Base-by-base conservation (phyloP, 1,284 basidiomycete species). In the Cystobasidium pallidum region DNA sequence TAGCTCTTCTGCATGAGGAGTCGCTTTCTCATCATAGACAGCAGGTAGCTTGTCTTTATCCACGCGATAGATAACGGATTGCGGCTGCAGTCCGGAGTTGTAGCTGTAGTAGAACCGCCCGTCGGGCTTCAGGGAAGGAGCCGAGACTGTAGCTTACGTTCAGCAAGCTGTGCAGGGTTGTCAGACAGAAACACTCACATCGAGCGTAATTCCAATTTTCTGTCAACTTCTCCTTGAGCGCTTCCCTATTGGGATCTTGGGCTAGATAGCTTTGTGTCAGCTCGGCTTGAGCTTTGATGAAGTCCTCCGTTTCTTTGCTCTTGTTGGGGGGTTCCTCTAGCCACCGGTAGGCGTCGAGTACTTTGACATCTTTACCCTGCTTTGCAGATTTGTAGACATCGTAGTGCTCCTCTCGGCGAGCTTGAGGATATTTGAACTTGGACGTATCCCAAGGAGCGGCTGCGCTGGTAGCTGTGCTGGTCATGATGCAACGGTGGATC, bases 381-480 rank as follows among this genome's bases (percentile, higher is more conserved):
- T 81, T 80, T 76, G 86, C 85, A 79, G 87, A 89, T 79, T 88
- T 85, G 82, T 89, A 91, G 24, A 84, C 81, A 80, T 91, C 89
- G 65, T 87, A 82, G 78, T 88, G 86, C 77, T 87, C 86, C 19
- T 85, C 86, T 66, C 89, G 86, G 67, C 85, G 86, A 36, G 87
- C 84, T 10, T 80, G 65, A 0, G 90, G 90, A 78, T 91, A 92
- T n/a, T 75, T 66, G 30, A 64, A 64, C 62, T 51, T 64, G 32
- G 62, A n/a, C 19, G 62, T 6, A 34, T 64, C 62, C 62, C 62
- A 64, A 32, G 58, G 58, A 11, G 7, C 4, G 34, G 58, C 11
- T 26, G 39, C 6, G 15, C 39, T 3, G 43, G 58, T 1, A 21
- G 45, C 26, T 41, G 55, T 4, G 47, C 45, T 64, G 34, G 47